Evolutionary conservation across 495 filamentous ascomycete species (phyloP), one percentile per base, ranked within the genome.

Genomic region (Penicillium ochrochloron): DNA sequence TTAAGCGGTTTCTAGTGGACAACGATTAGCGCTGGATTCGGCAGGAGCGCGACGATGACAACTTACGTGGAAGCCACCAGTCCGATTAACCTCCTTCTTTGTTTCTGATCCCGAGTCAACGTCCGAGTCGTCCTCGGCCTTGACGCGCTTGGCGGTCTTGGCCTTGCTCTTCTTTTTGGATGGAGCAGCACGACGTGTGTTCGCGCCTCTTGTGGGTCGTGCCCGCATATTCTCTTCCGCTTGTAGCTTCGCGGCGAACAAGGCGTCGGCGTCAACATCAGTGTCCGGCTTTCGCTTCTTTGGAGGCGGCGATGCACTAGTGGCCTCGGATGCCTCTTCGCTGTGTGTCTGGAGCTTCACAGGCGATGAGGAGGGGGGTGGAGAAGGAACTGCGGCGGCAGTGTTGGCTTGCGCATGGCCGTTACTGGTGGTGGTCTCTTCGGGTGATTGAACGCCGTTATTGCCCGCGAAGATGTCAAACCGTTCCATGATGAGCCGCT

Each of bases 241-340:
- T 77, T 99, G 95, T 33, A 99, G 82, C 73, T 89, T 88, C 3
- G 92, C 93, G 2, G 95, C 95, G 60, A 93, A 84, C 10, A 88
- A 83, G 15, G 93, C 94, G 75, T 98, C 94, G 48, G 91, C 91
- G 61, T 97, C 92, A 44, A 84, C 73, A 60, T 81, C 76, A 57
- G 80, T 67, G 39, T 82, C 79, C 41, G 84, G 81, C 70, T 80
- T 82, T 67, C 80, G 84, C 72, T 87, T 88, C 70, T 88, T 88
- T 12, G 81, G 69, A 39, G 78, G 83, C 27, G 73, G 83, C 25
- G 74, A 80, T 64, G 79, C 74, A 63, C 67, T 73, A n/a, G 78
- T 73, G 23, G 67, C 68, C 35, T 85, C 82, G 4, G 80, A 80
- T 14, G 78, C 72, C 29, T 82, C 82, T 19, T 83, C 83, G 50